Base-by-base conservation (phyloP, 164 flowering plant species). In the Amborella trichopoda region DNA sequence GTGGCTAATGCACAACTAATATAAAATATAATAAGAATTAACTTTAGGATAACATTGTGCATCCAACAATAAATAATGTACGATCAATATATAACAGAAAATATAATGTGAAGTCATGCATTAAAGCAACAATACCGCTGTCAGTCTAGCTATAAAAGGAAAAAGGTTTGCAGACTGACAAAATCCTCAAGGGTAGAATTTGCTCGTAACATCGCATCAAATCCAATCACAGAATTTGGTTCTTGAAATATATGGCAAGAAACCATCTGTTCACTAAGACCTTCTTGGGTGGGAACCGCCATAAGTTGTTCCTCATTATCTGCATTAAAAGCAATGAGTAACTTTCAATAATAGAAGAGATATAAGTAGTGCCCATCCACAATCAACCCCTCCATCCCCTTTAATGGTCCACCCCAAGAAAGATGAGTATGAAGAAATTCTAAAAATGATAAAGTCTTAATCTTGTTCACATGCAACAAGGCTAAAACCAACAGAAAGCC, bases 101-200 rank as follows among this genome's bases (percentile, higher is more conserved):
- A 30, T n/a, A n/a, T n/a, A n/a, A 30, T 30, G 6, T 13, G 13
- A 6, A 30, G 34, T 6, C 34, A 30, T 6, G 9, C 9, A 30
- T 30, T 6, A 30, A 6, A 30, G 34, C 34, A 30, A 6, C 11
- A 37, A 17, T 13, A 38, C n/a, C 34, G 37, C 28, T 25, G 6
- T 33, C 26, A 19, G 8, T 18, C 26, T 13, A 44, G 45, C 24
- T 16, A 33, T 26, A 48, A 23, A 33, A 33, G 4, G 23, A n/a
- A 3, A 9, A 39, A 26, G 22, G n/a, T n/a, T n/a, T n/a, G n/a
- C n/a, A 16, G 16, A 45, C 99, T 81, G 68, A 91, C 99, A 70
- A 91, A 91, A 69, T 91, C 99, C 67, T 91, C 93, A 39, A 91
- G 80, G 13, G 94, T 91, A 47, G 99, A 87, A 72, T 80, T 91